Evolutionary conservation across 345 rosid genomes (phyloP), one percentile per base, ranked within the genome.

Genomic region (Cardiospermum halicacabum): DNA sequence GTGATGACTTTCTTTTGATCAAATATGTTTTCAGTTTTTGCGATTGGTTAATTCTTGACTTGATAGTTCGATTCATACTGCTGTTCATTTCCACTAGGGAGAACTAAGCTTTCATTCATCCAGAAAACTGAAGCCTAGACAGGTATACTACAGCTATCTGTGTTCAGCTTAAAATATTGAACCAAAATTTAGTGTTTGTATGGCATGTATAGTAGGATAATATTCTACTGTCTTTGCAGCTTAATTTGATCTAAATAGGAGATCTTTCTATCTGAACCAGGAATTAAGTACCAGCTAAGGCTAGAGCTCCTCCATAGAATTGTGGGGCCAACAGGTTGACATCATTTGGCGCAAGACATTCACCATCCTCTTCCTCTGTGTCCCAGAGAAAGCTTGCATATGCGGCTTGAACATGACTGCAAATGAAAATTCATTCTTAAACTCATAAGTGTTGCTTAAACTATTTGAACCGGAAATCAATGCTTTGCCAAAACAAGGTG

Each of bases 351-450:
- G 13, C 68, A 0, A 5, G 3, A 15, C 78, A 60, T 48, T 60
- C 75, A 22, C 60, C 70, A 1, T 63, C 75, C 10, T 74, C 82
- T 39, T 76, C 81, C 56, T 82, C 87, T 1, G 66, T 62, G 58
- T 86, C 84, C 92, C 92, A 84, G 0, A 84, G 81, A 57, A 86
- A 82, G 16, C 73, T 66, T 8, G 92, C 92, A 72, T 84, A 84
- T 15, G 89, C 80, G 36, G 92, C 89, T 4, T 80, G 87, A 36
- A 86, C 83, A 68, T 80, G 81, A 73, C 92, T 86, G 84, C 5
- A 71, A 49, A 18, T n/a, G 0, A 0, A 11, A 15, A 50, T 25
- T 16, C 56, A 50, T 25, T 16, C 56, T 16, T 11, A 13, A 2
- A n/a, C 39, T 24, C 60, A 58, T 22, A 11, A 55, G 11, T 58